A percentile compares a stretch with the other conserved stretches of the same genome.
These are phyloP conservation scores for Mycena venus DNA, from an alignment of 768 basidiomycete genomes.

Conservation along the genomic window DNA sequence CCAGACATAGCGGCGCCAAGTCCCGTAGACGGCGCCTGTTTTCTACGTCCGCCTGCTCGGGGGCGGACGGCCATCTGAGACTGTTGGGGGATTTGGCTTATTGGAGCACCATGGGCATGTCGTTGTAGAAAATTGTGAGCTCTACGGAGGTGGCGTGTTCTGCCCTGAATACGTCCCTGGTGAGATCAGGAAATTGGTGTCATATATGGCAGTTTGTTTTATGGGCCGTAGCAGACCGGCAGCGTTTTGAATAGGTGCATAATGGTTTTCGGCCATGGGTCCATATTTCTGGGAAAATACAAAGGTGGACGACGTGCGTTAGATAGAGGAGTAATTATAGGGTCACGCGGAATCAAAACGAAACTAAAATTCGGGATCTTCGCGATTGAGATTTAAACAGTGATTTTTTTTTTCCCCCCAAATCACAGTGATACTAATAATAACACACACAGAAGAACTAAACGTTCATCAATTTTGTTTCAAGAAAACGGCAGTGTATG, in stretches of 20 bases:
- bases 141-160: slow-evolving; percentile 18
- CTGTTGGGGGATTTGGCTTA: slow-evolving; percentile 40
- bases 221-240: slow-evolving; percentile 35
- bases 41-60: slow-evolving; percentile 43
- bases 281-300: neutral
- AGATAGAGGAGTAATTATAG: neutral
- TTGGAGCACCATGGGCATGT: slow-evolving; percentile 47
- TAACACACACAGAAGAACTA: neutral
- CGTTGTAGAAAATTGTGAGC: slow-evolving; percentile 43
- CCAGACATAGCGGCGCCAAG: slow-evolving; percentile 37
- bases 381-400: too few relatives aligned
- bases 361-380: neutral
- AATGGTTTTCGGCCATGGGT: slow-evolving; percentile 15
- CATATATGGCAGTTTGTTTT: slow-evolving; percentile 51
- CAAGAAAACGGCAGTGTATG: slow-evolving; percentile 54
- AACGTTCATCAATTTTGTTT: slow-evolving; percentile 38
- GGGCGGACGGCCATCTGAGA: slow-evolving; percentile 38
- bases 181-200: slow-evolving; percentile 48
- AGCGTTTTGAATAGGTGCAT: slow-evolving; percentile 1
- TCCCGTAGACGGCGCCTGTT: slow-evolving; percentile 43
- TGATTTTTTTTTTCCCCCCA: too few relatives aligned
- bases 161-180: slow-evolving; percentile 38
- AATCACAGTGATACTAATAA: too few relatives aligned
- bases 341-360: neutral
- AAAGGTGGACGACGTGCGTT: neutral